phyloP scores from a whole-genome alignment of 352 stramenopile genomes.

The Phytophthora sp. region DNA sequence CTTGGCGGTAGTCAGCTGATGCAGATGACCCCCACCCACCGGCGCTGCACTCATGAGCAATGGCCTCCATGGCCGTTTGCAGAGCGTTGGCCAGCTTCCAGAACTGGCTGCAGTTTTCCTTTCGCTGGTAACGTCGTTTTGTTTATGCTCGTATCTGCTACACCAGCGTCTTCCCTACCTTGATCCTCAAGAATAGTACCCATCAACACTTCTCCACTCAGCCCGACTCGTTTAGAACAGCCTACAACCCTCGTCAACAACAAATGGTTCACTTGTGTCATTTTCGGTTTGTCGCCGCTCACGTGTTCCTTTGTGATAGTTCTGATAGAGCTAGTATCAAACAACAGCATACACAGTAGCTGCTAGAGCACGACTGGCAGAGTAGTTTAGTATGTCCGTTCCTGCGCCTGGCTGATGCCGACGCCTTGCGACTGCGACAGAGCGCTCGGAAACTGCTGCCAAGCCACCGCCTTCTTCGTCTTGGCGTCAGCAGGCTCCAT shows the following conservation, averaged over 20 bases:
- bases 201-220: constrained; percentile 6
- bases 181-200: neutral
- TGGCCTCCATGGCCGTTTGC: constrained; percentile 4
- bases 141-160: neutral
- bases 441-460: constrained; percentile 9
- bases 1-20: neutral
- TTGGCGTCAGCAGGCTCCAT: constrained; percentile 13
- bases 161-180: neutral
- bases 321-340: constrained; percentile 7
- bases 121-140: neutral
- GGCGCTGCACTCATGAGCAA: neutral
- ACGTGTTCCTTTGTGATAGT: constrained; percentile 5
- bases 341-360: neutral
- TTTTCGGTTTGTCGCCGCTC: neutral
- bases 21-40: neutral
- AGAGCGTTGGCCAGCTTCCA: neutral
- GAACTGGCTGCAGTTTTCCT: neutral
- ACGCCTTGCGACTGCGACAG: constrained; percentile 4
- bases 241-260: constrained; percentile 6
- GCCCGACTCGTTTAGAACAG: constrained; percentile 3
- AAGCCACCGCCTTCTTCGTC: constrained; percentile 5
- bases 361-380: neutral
- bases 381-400: neutral
- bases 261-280: neutral
- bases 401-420: constrained; percentile 6